Evolutionary conservation across 306 rosid genomes (phyloP).

Genomic region (Gillenia trifoliata): DNA sequence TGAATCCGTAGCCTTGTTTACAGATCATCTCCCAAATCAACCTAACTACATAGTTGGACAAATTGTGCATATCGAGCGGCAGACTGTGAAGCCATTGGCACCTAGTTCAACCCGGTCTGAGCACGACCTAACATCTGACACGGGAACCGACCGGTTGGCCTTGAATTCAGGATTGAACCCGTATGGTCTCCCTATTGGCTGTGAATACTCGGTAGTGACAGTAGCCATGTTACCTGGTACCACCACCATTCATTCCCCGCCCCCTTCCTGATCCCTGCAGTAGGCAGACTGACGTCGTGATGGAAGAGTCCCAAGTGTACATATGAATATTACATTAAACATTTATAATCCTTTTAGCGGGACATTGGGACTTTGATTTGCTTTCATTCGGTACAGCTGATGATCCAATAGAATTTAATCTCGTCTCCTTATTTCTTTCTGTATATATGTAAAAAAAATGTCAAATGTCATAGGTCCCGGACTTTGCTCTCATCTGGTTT

Average conservation of each 20-base stretch:
- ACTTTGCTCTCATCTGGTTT: no score
- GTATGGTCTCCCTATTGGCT: constrained; percentile 87
- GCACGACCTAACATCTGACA: constrained; percentile 47
- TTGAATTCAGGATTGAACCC: constrained; percentile 97
- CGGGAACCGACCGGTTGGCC: constrained; percentile 64
- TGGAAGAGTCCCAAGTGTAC: constrained; percentile 84
- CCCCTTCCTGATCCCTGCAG: constrained; percentile 96
- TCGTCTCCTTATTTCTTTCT: constrained; percentile 7
- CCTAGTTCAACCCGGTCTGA: constrained; percentile 28
- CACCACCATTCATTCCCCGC: constrained; percentile 74
- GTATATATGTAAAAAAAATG: background rate
- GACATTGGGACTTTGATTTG: constrained; percentile 34
- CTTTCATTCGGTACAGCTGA: constrained; percentile 51
- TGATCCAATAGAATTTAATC: constrained; percentile 45
- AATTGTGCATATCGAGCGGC: constrained; percentile 95
- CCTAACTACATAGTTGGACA: constrained; percentile 95
- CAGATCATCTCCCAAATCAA: constrained; percentile 66
- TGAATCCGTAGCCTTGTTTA: constrained; percentile 89
- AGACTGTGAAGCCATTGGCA: constrained; percentile 50
- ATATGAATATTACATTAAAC: constrained; percentile 41
- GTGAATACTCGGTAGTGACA: constrained; percentile 94
- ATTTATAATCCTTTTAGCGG: constrained; percentile 38
- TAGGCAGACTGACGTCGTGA: constrained; percentile 75
- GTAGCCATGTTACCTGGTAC: constrained; percentile 96
- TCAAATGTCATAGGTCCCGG: no score